Base-by-base conservation (phyloP, 1,284 basidiomycete species). In the Leccinum solheimii region DNA sequence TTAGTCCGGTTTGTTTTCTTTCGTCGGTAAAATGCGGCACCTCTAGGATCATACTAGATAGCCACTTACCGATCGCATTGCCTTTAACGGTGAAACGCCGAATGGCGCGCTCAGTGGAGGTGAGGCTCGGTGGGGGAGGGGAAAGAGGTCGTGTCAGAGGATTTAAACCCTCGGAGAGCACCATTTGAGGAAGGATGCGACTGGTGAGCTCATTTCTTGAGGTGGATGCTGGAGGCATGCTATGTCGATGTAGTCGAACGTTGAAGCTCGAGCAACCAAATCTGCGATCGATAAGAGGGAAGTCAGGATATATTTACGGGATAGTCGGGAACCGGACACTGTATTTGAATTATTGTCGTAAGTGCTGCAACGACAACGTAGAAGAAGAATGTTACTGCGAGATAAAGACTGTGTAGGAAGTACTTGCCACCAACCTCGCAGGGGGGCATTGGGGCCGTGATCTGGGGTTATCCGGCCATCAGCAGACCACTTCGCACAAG, bases 51-150 rank as follows among this genome's bases (percentile, higher is more conserved):
- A 36, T 14, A n/a, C 7, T 16, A 32, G 27, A 9, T n/a, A 16
- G 34, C 11, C n/a, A 40, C 75, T 51, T 60, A 79, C 78, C 73
- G 32, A 80, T 76, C 1, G 75, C 78, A 53, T 79, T 80, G 3
- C 80, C 79, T 59, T 58, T 62, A n/a, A 80, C 64, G 4, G 72
- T 56, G 55, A 80, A 81, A 19, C 79, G 70, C 57, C 71, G 65
- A 3, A 59, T 56, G 8, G 78, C 77, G 34, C 69, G 66, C 51
- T 75, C 73, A 13, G 67, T 59, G 0, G 76, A 68, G 5, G 67
- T 61, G 10, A 73, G 62, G 43, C 62, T 59, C 10, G 66, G 48
- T 9, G 68, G 64, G 6, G 61, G 53, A 48, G 63, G 65, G 16
- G 69, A 64, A 1, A 75, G 19, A 0, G 75, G 71, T 3, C 65